Percentiles rank a stretch among this genome's conserved stretches.
Conservation (phyloP, 192 early-diverging fungal species). For the Podila minutissima region DNA sequence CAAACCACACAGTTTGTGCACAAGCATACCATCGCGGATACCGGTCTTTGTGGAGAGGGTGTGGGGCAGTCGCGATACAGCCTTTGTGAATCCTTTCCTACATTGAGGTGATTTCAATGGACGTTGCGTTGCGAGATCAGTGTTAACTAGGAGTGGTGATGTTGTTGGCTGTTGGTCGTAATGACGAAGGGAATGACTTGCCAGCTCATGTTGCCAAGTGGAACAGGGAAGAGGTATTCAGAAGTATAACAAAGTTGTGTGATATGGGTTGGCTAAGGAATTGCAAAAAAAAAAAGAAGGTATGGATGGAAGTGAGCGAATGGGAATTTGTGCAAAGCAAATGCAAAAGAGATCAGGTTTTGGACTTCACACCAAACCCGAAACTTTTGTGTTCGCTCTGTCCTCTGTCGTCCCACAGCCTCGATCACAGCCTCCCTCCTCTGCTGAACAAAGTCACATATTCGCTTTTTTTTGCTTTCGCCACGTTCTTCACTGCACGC, state of each 20-base stretch:
- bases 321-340: not conserved
- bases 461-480: too few species aligned
- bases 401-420: not conserved
- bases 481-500: too few species aligned
- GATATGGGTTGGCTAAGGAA: not conserved
- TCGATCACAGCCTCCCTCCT: too few species aligned
- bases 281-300: not conserved
- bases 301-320: slow-evolving; percentile 3
- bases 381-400: not conserved
- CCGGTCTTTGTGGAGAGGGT: slow-evolving; percentile 45
- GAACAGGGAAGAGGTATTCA: not conserved
- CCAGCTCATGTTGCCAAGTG: slow-evolving; percentile 21
- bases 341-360: not conserved
- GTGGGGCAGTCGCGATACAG: slow-evolving; percentile 42
- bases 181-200: not conserved
- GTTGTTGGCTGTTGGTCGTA: too few species aligned
- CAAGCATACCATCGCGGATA: slow-evolving; percentile 37
- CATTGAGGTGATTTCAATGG: too few species aligned
- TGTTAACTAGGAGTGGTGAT: too few species aligned
- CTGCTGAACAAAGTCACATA: too few species aligned
- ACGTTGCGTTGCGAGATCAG: too few species aligned
- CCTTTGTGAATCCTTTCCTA: slow-evolving; percentile 53
- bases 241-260: not conserved
- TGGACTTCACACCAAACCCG: not conserved
- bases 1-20: not conserved